These are phyloP conservation scores for Crithidia fasciculata DNA, from an alignment of 208 protist species.

Conservation along the genomic window DNA sequence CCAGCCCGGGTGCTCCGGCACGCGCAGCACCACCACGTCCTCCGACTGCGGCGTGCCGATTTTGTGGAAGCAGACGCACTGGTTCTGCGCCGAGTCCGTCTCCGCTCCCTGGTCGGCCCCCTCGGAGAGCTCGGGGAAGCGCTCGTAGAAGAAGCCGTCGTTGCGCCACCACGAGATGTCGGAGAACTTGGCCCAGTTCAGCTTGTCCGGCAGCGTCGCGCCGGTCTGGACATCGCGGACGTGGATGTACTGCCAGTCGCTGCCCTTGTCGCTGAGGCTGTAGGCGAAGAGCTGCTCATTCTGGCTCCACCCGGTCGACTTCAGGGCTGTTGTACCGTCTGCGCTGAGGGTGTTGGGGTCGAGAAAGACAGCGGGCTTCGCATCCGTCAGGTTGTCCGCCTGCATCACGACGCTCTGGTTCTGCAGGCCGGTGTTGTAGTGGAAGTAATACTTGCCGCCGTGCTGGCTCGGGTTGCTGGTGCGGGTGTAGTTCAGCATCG, in stretches of 20 bases:
- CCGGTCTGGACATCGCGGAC: conserved; percentile 61
- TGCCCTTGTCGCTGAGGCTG: conserved; percentile 86
- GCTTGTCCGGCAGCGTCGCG: conserved; percentile 67
- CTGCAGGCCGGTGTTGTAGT: conserved; percentile 93
- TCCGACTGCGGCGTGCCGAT: conserved; percentile 79
- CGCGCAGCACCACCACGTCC: conserved; percentile 73
- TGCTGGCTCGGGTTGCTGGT: conserved; percentile 66
- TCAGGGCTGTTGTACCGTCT: conserved; percentile 89
- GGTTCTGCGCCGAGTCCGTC: conserved; percentile 78
- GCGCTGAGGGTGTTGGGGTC: conserved; percentile 89
- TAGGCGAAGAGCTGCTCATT: conserved; percentile 88
- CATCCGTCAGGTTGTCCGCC: conserved; percentile 34
- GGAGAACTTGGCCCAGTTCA: conserved; percentile 93
- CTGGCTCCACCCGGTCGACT: conserved; percentile 63
- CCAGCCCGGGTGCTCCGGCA: conserved; percentile 84
- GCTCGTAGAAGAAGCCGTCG: conserved; percentile 94
- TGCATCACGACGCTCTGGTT: conserved; percentile 87
- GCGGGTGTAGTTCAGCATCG: conserved; percentile 84
- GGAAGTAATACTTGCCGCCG: conserved; percentile 84
- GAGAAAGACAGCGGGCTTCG: conserved; percentile 72
- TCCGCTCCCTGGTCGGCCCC: conserved; percentile 86
- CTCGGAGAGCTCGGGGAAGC: conserved; percentile 74
- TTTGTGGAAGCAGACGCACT: conserved; percentile 91
- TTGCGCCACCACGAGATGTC: conserved; percentile 82
- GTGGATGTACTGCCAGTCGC: conserved; percentile 91